Conservation (phyloP, 768 basidiomycete species). For the Rhodotorula paludigena region DNA sequence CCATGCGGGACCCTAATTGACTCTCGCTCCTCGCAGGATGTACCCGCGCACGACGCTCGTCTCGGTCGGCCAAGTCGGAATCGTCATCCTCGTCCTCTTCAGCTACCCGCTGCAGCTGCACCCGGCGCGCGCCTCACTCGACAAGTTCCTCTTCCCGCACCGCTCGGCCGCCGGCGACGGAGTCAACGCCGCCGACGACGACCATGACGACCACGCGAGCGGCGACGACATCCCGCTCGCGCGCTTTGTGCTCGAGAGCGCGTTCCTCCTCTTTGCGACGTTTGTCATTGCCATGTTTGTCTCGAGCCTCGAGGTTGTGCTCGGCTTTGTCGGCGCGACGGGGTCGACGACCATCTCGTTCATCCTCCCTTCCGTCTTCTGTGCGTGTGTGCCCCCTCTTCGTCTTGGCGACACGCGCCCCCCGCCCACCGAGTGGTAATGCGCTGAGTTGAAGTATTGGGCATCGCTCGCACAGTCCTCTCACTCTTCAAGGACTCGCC, state of each 20-base stretch:
- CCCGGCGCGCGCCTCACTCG: conserved; percentile 84
- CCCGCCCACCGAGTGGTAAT: too few species aligned
- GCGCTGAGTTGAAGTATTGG: too few species aligned
- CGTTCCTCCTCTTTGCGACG: conserved; percentile 45
- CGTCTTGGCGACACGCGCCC: not conserved
- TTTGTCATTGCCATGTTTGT: conserved; percentile 56
- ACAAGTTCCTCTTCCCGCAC: conserved; percentile 65
- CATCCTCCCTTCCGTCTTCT: conserved; percentile 52
- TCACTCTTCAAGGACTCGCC: conserved; percentile 32
- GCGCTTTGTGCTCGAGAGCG: conserved; percentile 68
- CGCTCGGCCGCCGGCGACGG: conserved; percentile 45
- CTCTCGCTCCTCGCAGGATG: conserved; percentile 29
- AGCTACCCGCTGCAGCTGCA: conserved; percentile 83
- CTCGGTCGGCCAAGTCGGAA: conserved; percentile 85
- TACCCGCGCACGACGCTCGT: conserved; percentile 74
- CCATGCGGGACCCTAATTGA: not conserved
- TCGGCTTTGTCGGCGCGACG: conserved; percentile 93
- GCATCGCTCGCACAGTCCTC: conserved; percentile 4
- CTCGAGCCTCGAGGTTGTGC: conserved; percentile 74
- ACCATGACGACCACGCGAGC: conserved; percentile 46
- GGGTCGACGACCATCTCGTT: conserved; percentile 96
- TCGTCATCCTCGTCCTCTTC: conserved; percentile 81
- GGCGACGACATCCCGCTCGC: conserved; percentile 59
- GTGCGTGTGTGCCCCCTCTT: not conserved
- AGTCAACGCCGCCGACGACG: conserved; percentile 54